Base-by-base conservation (phyloP, 768 basidiomycete species). In the Tricholoma saponaceum region DNA sequence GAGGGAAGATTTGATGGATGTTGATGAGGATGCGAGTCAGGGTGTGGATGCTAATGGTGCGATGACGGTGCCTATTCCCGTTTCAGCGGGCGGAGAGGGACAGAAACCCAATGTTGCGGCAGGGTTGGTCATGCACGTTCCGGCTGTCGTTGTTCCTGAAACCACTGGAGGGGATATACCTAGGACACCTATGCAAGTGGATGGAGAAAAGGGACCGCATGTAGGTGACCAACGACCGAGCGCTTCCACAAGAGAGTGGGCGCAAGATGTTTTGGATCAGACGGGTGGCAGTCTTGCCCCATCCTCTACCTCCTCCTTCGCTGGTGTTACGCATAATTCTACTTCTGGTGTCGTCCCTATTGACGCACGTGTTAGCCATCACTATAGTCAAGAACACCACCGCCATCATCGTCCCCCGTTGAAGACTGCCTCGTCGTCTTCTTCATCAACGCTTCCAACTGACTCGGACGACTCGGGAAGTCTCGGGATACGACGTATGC, bases 181-280 rank as follows among this genome's bases (percentile, higher is more conserved):
- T 18, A 57, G 57, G 26, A 67, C 57, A 39, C 56, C 58, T 8
- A 72, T 72, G 69, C 65, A 64, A 47, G 61, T 67, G 7, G 70
- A 73, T 47, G 61, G 53, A 1, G 61, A 55, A 12, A 60, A 60
- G 22, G 61, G 52, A 25, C 61, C 58, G 2, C 30, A 32, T 35
- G 20, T 35, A 10, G 57, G 58, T 9, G 53, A 28, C 4, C 39
- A 22, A 32, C 64, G 65, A 66, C 62, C 64, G 26, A 51, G 64
- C 23, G 63, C 70, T 18, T 54, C 55, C 26, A 82, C 80, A 14
- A 71, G 73, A 53, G 70, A 73, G 55, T 83, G 82, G 82, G 80
- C 74, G 13, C 76, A 81, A 61, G 72, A 72, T 52, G 71, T 76
- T 7, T 68, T 66, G 7, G 70, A 74, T 52, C 69, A 74, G 58